Base-by-base conservation (phyloP, 768 basidiomycete genomes). In the Boletus rufocinnamomeus region DNA sequence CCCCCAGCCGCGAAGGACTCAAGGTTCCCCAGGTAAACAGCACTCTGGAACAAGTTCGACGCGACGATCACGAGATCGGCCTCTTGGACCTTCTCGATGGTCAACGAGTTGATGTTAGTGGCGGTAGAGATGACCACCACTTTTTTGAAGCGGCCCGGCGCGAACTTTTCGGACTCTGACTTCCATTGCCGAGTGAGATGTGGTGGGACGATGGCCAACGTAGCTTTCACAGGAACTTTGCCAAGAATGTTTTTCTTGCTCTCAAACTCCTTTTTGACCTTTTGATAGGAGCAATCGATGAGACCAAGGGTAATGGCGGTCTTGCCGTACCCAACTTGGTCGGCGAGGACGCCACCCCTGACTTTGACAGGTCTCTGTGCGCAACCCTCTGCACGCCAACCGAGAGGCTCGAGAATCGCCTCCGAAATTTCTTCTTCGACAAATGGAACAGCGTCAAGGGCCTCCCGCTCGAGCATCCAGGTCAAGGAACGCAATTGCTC, bases 301-400 rank as follows among this genome's bases (percentile, higher is more conserved):
- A 98, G 80, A 21, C 89, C 95, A 30, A 98, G 81, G 3, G 93
- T 94, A 63, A 97, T 95, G 23, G 94, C 95, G 0, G 95, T 98
- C 76, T 98, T 98, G 19, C 95, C 95, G 68, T 98, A 98, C 51
- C 95, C 95, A 59, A 98, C 95, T 76, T 95, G 89, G 66, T 98
- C 95, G 14, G 95, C 95, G 46, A 97, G 84, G 49, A 97, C 95
- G 13, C 95, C 95, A 19, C 95, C 95, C 54, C 91, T 82, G 43
- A 97, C 76, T 58, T 75, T 80, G 52, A 92, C 81, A 1, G 88
- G 83, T 35, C 94, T 76, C 63, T 90, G 85, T 4, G 91, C 94
- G 43, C 91, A 87, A 41, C 91, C 95, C 72, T 97, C 94, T n/a
- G 92, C 93, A 63, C 93, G 82, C 95, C 95, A 98, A 8, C 93